Conservation (phyloP, 352 stramenopile species). For the Globisporangium camurandrum region DNA sequence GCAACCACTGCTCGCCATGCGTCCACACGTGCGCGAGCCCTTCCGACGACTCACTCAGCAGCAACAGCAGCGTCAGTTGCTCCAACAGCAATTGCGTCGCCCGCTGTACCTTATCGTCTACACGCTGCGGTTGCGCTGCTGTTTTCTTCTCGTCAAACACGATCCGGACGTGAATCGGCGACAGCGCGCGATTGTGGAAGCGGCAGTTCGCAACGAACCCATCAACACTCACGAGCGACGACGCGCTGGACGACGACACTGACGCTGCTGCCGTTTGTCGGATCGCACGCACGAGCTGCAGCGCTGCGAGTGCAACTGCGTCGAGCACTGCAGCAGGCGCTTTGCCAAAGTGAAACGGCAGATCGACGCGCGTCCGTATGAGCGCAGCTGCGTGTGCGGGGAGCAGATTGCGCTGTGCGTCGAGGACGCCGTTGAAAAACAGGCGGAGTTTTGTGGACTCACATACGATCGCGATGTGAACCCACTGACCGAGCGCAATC, state of each 20-base stretch:
- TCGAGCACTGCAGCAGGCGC: conserved; percentile 1
- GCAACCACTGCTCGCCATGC: conserved; percentile 40
- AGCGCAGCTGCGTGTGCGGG: conserved; percentile 21
- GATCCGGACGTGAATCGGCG: conserved; percentile 89
- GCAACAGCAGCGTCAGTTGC: conserved; percentile 30
- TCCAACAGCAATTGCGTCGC: conserved; percentile 14
- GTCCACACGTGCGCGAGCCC: conserved; percentile 26
- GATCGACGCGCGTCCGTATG: conserved; percentile 22
- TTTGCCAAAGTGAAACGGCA: conserved; percentile 52
- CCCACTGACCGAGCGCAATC: conserved; percentile 64
- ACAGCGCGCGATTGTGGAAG: conserved; percentile 86
- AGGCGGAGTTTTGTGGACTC: conserved; percentile 84
- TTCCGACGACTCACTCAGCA: conserved; percentile 45
- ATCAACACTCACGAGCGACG: conserved; percentile 49
- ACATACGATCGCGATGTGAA: conserved; percentile 78
- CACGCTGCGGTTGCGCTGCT: not conserved
- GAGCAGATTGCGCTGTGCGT: conserved; percentile 68
- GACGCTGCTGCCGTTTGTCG: not conserved
- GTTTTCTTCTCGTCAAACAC: conserved; percentile 78
- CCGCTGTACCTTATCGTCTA: not conserved
- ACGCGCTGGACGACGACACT: not conserved
- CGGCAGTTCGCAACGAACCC: conserved; percentile 81
- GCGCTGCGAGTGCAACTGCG: not conserved
- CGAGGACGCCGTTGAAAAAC: conserved; percentile 87
- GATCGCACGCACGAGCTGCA: no score